phyloP scores from a whole-genome alignment of 805 yeast genomes.

The Candida tibetensis region DNA sequence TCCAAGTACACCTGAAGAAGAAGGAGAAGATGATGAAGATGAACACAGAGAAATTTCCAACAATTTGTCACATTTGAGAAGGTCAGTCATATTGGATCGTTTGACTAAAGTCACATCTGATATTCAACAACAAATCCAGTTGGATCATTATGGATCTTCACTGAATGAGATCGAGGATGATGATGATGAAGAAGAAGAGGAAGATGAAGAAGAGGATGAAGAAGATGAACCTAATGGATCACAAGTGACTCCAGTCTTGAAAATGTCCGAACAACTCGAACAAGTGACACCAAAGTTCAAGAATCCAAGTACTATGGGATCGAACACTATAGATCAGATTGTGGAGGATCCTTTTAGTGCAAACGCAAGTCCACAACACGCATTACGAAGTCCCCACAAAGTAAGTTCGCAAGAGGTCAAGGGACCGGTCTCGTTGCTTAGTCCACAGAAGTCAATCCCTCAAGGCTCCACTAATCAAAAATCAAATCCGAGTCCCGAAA shows the following conservation, averaged over 20 bases:
- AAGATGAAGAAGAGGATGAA: slow-evolving; percentile 6
- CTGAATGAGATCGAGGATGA: slow-evolving; percentile 11
- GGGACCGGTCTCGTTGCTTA: too few species aligned
- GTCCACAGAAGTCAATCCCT: too few species aligned
- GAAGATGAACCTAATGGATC: not conserved
- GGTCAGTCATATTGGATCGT: slow-evolving; percentile 38
- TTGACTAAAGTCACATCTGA: slow-evolving; percentile 39
- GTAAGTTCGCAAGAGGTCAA: too few species aligned
- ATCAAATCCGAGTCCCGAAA: too few species aligned
- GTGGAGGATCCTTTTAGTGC: too few species aligned
- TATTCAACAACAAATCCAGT: slow-evolving; percentile 27
- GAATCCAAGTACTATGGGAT: too few species aligned
- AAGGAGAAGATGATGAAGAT: slow-evolving; percentile 6
- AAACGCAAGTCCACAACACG: too few species aligned
- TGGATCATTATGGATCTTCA: slow-evolving; percentile 12
- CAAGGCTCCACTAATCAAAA: too few species aligned
- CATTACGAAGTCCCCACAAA: too few species aligned
- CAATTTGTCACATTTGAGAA: slow-evolving; percentile 19
- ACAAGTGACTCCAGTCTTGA: not conserved
- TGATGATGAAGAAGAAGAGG: slow-evolving; percentile 12
- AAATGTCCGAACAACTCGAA: not conserved
- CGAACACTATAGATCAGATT: too few species aligned
- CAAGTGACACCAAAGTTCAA: slow-evolving; percentile 1
- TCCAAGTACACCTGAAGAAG: slow-evolving; percentile 3
- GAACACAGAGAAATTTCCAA: slow-evolving; percentile 11